Evolutionary conservation across 2,329 filamentous ascomycete species (phyloP).

Genomic region (Cytospora piceicola): DNA sequence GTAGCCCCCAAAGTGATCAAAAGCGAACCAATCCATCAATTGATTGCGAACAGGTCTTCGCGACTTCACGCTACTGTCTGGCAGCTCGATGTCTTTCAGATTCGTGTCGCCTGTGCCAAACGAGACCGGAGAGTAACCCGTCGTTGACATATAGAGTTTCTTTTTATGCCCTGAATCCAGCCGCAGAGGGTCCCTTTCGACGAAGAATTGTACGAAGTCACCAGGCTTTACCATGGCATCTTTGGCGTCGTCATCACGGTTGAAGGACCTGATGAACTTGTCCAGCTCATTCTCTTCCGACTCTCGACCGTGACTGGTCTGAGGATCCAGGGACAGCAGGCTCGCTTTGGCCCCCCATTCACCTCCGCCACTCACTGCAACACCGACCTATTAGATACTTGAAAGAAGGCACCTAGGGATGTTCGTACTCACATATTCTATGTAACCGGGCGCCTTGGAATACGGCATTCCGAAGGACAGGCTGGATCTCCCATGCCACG

Average conservation of each 20-base stretch:
- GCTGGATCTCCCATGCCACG: slow-evolving; percentile 12
- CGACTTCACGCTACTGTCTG: background rate
- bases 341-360: slow-evolving; percentile 85
- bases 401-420: background rate
- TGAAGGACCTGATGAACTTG: slow-evolving; percentile 56
- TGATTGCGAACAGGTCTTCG: background rate
- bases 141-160: slow-evolving; percentile 19
- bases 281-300: slow-evolving; percentile 57
- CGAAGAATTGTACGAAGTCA: slow-evolving; percentile 69
- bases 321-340: slow-evolving; percentile 76
- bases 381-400: background rate
- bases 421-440: slow-evolving; percentile 46
- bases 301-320: slow-evolving; percentile 53
- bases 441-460: slow-evolving; percentile 45
- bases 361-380: slow-evolving; percentile 74
- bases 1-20: slow-evolving; percentile 26
- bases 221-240: slow-evolving; percentile 65
- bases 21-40: background rate
- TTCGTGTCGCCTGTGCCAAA: slow-evolving; percentile 27
- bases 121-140: background rate
- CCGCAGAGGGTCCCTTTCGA: slow-evolving; percentile 40
- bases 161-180: slow-evolving; percentile 22
- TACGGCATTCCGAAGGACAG: slow-evolving; percentile 11
- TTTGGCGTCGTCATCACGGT: slow-evolving; percentile 42
- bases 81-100: slow-evolving; percentile 9